Evolutionary conservation across 306 rosid species (phyloP), one percentile per base, ranked within the genome.

Genomic region (Rosa multiflora): DNA sequence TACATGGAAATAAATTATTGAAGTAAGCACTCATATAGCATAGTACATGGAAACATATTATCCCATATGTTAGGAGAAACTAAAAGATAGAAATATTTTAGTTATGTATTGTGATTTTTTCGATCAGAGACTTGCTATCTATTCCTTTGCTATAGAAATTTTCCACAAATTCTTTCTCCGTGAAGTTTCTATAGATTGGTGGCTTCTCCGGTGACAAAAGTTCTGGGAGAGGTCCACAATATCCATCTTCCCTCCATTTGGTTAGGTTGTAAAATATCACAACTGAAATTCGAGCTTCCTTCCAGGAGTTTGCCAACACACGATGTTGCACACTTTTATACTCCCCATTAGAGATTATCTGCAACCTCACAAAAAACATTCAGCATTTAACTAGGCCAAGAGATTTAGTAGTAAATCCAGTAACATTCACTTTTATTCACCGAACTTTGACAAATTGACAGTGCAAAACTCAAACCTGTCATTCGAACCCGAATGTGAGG

Each of bases 281-380:
- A 5, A 74, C 8, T 4, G 85, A 83, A 7, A 83, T 86, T 61
- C 85, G 75, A 29, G 83, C 4, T 66, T 80, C 83, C 40, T 83
- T 83, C 21, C 42, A 32, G 0, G 79, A 40, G 79, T 83, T 80
- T 11, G 88, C 80, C 78, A 81, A 8, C 51, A 78, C 85, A n/a
- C 81, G 67, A 10, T 85, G 88, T 9, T 86, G 81, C 23, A 80
- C 79, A 17, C 89, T 80, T 32, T 42, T 78, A 53, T 86, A 86
- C 70, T 73, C 89, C 7, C 84, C 87, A 26, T 86, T 86, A 2
- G 83, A 77, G 64, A 70, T 40, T 62, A 83, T 56, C 87, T 80
- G 21, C 29, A 26, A 26, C 29, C 29, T 26, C 29, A 26, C 29
- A 0, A 26, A 26, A 26, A 26, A 26, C 1, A 26, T 26, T 26